Conservation (phyloP, 2,329 filamentous ascomycete genomes). For the Aureobasidium lini region DNA sequence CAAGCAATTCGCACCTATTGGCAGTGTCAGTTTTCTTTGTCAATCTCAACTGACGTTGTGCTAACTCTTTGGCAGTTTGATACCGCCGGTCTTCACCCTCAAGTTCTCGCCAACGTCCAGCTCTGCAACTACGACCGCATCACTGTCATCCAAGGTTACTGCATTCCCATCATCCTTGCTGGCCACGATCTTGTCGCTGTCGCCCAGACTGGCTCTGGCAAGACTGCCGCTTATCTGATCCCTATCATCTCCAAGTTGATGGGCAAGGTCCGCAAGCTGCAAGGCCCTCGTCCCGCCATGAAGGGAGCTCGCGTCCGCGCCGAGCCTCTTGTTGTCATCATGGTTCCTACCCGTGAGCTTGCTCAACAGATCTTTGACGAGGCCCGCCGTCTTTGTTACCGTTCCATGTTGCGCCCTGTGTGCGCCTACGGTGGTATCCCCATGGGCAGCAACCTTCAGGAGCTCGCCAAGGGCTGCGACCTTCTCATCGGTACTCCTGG, state of each 20-base stretch:
- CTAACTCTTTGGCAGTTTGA: constrained; percentile 52
- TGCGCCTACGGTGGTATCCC: constrained; percentile 83
- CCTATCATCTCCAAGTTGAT: constrained; percentile 86
- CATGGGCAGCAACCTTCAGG: constrained; percentile 57
- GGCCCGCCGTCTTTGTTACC: constrained; percentile 84
- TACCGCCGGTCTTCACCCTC: constrained; percentile 75
- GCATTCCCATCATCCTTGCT: constrained; percentile 68
- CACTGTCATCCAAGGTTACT: constrained; percentile 83
- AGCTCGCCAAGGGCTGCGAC: constrained; percentile 79
- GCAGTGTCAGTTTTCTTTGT: constrained; percentile 36
- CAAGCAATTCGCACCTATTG: constrained; percentile 41
- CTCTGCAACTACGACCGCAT: constrained; percentile 64
- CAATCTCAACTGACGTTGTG: background rate
- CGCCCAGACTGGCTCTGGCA: constrained; percentile 92
- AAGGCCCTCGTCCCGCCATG: constrained; percentile 63
- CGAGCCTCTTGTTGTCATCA: constrained; percentile 79
- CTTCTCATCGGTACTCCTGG: constrained; percentile 83
- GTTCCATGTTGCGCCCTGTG: constrained; percentile 86
- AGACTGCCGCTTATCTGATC: constrained; percentile 87
- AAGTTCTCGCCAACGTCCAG: constrained; percentile 69
- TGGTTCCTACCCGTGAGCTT: constrained; percentile 82
- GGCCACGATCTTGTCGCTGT: constrained; percentile 80
- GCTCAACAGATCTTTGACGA: constrained; percentile 95
- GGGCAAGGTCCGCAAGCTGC: constrained; percentile 88
- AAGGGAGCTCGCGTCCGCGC: constrained; percentile 51